Evolutionary conservation across 169 alveolate species (phyloP), one percentile per base, ranked within the genome.

Genomic region (Babesia divergens): DNA sequence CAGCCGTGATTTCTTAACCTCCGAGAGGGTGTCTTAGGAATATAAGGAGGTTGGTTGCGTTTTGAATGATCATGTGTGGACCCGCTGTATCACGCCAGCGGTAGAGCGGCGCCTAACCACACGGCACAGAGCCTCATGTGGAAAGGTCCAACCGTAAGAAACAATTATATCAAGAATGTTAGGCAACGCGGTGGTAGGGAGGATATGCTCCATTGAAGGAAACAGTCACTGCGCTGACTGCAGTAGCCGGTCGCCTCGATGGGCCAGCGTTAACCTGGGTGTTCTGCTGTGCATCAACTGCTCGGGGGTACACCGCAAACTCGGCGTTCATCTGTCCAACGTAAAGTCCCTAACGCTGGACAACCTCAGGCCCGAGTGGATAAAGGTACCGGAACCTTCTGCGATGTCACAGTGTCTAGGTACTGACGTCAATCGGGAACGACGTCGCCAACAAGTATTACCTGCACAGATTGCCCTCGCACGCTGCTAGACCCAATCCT

Each of bases 241-340:
- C 65, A 94, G 96, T 24, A 84, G 94, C 34, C 74, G 93, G 28
- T 83, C 94, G 49, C 99, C 99, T 8, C 76, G 98, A 38, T 97
- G 99, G 99, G 98, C 98, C 6, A 90, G 97, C 53, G 86, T 95
- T 32, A 95, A 95, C 70, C 86, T 95, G 22, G 99, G 99, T 28
- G 94, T 95, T 20, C 80, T 87, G 79, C 77, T 97, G 24, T 97
- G 99, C 64, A 93, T 97, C 42, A 95, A 95, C 65, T 97, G 99
- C 84, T 93, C 97, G 51, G 99, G 99, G 16, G 80, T 92, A 26
- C 99, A 97, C 75, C 86, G 99, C 56, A 91, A 88, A 76, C 90
- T 97, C 35, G 98, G 99, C 1, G 97, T 94, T 11, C 98, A 95
- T 62, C 89, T 96, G 35, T 91, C 98, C 46, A 92, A 93, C 72